phyloP scores from a whole-genome alignment of 768 basidiomycete genomes.

The Neoboletus magnificus region DNA sequence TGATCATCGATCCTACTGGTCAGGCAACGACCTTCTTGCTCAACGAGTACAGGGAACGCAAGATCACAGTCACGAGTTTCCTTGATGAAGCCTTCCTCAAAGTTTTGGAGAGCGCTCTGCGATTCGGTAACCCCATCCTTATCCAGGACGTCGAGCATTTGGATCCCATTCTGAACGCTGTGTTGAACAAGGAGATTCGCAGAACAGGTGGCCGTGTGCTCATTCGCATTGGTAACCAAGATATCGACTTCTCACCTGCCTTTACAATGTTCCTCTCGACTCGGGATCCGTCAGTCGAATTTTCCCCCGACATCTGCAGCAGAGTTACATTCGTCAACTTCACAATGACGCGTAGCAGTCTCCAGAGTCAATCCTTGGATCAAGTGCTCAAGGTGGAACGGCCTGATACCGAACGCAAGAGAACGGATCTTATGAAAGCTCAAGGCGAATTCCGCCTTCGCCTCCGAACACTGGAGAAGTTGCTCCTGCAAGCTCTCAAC shows the following conservation, averaged over 20 bases:
- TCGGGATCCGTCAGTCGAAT: constrained; percentile 94
- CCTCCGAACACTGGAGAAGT: constrained; percentile 87
- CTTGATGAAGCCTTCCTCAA: constrained; percentile 98
- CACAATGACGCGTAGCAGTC: constrained; percentile 97
- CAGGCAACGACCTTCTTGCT: constrained; percentile 93
- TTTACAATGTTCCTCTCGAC: constrained; percentile 99
- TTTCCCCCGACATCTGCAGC: constrained; percentile 98
- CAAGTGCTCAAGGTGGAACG: constrained; percentile 96
- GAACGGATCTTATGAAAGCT: constrained; percentile 95
- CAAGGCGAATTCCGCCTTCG: constrained; percentile 97
- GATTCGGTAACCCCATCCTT: constrained; percentile 95
- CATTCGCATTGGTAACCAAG: constrained; percentile 94
- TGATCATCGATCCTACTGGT: constrained; percentile 97
- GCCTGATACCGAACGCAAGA: constrained; percentile 92
- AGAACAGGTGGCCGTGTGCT: constrained; percentile 96
- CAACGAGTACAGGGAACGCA: constrained; percentile 92
- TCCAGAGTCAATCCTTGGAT: constrained; percentile 97
- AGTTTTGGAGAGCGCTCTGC: constrained; percentile 95
- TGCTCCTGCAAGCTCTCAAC: constrained; percentile 91
- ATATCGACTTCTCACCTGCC: constrained; percentile 99
- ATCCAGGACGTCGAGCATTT: constrained; percentile 98
- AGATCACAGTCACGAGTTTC: constrained; percentile 98
- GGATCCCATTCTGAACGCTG: constrained; percentile 95
- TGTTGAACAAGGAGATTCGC: constrained; percentile 94
- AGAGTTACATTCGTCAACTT: constrained; percentile 95